Evolutionary conservation across 208 protist genomes (phyloP).

Genomic region (Trypanosoma theileri): DNA sequence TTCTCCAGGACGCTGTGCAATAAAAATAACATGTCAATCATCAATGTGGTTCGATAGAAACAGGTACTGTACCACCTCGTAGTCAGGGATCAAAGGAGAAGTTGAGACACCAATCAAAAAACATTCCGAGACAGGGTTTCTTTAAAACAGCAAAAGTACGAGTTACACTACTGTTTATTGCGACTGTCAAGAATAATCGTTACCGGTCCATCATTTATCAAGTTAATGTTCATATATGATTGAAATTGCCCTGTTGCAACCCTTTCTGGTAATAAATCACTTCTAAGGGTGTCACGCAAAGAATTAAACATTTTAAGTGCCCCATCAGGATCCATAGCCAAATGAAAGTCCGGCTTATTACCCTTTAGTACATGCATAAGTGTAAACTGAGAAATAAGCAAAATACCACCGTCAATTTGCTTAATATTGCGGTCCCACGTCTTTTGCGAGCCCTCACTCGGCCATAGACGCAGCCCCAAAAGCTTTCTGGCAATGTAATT

Average conservation of each 20-base stretch:
- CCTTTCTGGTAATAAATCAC: conserved; percentile 50
- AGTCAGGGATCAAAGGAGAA: no score
- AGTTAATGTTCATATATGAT: conserved; percentile 84
- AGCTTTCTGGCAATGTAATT: conserved; percentile 85
- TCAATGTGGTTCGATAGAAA: no score
- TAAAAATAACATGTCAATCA: no score
- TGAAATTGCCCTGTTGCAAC: conserved; percentile 87
- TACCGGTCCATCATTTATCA: conserved; percentile 86
- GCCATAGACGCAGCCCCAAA: conserved; percentile 67
- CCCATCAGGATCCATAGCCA: conserved; percentile 76
- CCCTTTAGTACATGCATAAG: conserved; percentile 89
- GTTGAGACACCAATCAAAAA: no score
- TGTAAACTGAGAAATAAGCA: conserved; percentile 92
- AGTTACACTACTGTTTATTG: conserved; percentile 26
- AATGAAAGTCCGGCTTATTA: conserved; percentile 91
- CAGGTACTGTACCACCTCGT: no score
- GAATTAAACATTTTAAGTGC: conserved; percentile 78
- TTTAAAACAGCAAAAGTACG: no score
- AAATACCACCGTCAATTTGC: conserved; percentile 80
- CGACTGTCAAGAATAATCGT: conserved; percentile 86
- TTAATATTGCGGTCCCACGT: conserved; percentile 76
- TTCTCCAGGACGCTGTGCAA: no score
- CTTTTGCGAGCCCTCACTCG: conserved; percentile 60
- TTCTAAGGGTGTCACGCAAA: conserved; percentile 60
- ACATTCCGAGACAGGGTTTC: no score